These are phyloP conservation scores for Abortiporus biennis DNA, from an alignment of 1,284 basidiomycete genomes.

Conservation along the genomic window DNA sequence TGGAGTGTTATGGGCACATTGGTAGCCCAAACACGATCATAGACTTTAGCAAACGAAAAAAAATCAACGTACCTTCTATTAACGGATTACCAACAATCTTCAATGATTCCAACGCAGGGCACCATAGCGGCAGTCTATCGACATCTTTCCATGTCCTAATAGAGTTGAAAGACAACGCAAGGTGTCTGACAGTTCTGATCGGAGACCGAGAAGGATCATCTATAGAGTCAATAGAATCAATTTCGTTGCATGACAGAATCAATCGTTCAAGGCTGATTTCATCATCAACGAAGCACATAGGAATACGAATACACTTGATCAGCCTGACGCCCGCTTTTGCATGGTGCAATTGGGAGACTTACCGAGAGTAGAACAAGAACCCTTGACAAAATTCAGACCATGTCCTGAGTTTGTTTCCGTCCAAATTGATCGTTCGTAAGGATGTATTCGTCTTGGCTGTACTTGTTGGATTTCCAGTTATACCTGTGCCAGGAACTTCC, in stretches of 20 bases:
- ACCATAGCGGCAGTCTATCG: slow-evolving; percentile 65
- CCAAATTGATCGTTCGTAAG: slow-evolving; percentile 66
- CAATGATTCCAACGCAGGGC: slow-evolving; percentile 54
- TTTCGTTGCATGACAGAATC: slow-evolving; percentile 60
- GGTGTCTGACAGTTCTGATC: slow-evolving; percentile 32
- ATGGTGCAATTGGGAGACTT: neutral
- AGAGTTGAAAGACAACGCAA: slow-evolving; percentile 62
- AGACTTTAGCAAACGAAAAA: slow-evolving; percentile 6
- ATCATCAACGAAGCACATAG: slow-evolving; percentile 6
- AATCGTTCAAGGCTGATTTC: slow-evolving; percentile 52
- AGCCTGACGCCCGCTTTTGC: too few relatives aligned
- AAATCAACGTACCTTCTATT: slow-evolving; percentile 34
- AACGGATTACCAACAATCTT: slow-evolving; percentile 59
- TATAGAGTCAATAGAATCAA: slow-evolving; percentile 37
- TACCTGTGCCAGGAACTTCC: slow-evolving; percentile 14
- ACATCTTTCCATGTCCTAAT: slow-evolving; percentile 63
- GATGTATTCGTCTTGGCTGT: slow-evolving; percentile 21
- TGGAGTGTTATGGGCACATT: neutral
- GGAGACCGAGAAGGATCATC: slow-evolving; percentile 18
- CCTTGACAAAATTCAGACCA: slow-evolving; percentile 53
- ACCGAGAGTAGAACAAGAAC: slow-evolving; percentile 28
- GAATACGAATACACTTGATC: neutral
- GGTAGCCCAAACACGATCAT: slow-evolving; percentile 4
- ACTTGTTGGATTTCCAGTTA: neutral
- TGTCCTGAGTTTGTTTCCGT: slow-evolving; percentile 58